phyloP scores from a whole-genome alignment of 257 asterid species.

The Lithospermum erythrorhizon region DNA sequence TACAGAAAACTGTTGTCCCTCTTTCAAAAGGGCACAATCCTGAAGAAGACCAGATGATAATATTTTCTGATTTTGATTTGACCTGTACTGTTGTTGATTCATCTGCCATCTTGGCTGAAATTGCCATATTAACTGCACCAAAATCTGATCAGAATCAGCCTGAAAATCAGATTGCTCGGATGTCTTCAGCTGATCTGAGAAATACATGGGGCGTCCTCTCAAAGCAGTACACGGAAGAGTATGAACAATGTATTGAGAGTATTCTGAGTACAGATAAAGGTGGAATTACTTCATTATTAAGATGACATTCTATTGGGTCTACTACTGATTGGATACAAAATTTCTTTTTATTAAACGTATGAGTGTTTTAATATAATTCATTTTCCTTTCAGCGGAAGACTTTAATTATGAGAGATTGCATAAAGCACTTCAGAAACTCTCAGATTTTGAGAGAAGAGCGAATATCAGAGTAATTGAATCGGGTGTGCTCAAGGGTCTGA shows the following conservation, averaged over 20 bases:
- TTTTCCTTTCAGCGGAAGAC: conserved; percentile 38
- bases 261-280: conserved; percentile 48
- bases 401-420: conserved; percentile 51
- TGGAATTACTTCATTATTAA: conserved; percentile 8
- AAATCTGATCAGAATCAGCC: conserved; percentile 43
- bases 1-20: conserved; percentile 63
- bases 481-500: conserved; percentile 79
- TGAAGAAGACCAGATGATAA: conserved; percentile 37
- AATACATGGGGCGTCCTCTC: conserved; percentile 65
- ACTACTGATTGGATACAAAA: conserved; percentile 1
- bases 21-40: conserved; percentile 58
- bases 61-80: conserved; percentile 88
- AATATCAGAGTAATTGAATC: conserved; percentile 68
- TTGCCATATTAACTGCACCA: conserved; percentile 67
- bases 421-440: conserved; percentile 54
- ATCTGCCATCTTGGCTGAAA: conserved; percentile 85
- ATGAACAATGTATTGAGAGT: conserved; percentile 72
- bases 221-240: conserved; percentile 62
- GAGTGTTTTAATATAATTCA: neutral
- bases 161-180: conserved; percentile 50
- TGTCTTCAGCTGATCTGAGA: conserved; percentile 57
- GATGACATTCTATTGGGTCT: neutral
- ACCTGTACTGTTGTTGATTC: conserved; percentile 86
- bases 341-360: neutral
- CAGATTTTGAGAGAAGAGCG: conserved; percentile 79